Conservation (phyloP, 2,329 filamentous ascomycete species). For the Aureobasidium sp. region DNA sequence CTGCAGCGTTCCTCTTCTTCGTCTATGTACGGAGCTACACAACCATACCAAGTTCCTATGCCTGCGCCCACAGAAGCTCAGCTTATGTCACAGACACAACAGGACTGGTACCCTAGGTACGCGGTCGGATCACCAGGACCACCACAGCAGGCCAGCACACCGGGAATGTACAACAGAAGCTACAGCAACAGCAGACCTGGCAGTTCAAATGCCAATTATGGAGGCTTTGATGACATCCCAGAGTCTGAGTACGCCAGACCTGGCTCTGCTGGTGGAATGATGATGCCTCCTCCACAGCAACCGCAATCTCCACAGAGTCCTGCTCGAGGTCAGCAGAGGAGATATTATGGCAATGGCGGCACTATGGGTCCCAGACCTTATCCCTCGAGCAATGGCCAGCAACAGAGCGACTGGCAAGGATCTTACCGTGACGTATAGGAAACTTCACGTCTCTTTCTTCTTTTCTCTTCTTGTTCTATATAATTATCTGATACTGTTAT, state of each 20-base stretch:
- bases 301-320: not conserved
- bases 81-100: not conserved
- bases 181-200: not conserved
- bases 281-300: not conserved
- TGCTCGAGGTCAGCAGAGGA: not conserved
- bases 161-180: slow-evolving; percentile 4
- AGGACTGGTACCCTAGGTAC: slow-evolving; percentile 5
- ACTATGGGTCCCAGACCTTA: slow-evolving; percentile 7
- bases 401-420: not conserved
- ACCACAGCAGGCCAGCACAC: slow-evolving; percentile 7
- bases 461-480: not conserved
- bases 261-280: not conserved
- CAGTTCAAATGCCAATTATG: not conserved
- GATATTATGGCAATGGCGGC: not conserved
- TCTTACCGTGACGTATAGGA: not conserved
- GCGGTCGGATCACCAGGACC: not conserved
- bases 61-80: not conserved
- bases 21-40: not conserved
- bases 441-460: not conserved
- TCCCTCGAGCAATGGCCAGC: not conserved
- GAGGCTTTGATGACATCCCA: not conserved
- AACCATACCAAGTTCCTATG: slow-evolving; percentile 11
- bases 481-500: not conserved
- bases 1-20: not conserved
- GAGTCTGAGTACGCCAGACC: not conserved